These are phyloP conservation scores for Penicillium riverlandense DNA, from an alignment of 495 filamentous ascomycete genomes.

Conservation along the genomic window DNA sequence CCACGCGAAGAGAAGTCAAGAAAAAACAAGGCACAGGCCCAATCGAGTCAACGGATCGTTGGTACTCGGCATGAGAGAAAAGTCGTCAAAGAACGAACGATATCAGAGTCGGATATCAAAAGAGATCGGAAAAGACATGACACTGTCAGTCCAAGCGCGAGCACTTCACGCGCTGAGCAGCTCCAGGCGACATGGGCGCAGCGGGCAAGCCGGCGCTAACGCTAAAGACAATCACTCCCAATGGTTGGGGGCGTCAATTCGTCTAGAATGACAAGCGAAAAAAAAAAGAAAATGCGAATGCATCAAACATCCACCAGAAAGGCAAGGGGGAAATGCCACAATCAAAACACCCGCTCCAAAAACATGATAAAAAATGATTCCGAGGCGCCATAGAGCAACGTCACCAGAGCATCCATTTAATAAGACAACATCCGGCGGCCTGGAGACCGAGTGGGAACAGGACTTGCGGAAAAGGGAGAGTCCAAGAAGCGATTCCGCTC, in stretches of 20 bases:
- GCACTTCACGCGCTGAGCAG: too few relatives aligned
- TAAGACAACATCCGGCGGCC: conserved; percentile 70
- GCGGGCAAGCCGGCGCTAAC: not conserved
- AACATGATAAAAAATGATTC: conserved; percentile 14
- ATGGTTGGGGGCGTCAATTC: too few relatives aligned
- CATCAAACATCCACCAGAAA: not conserved
- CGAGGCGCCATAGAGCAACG: conserved; percentile 5
- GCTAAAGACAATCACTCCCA: not conserved
- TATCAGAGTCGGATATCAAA: conserved; percentile 15
- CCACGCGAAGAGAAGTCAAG: not conserved
- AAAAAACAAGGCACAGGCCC: not conserved
- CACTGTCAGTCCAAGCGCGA: too few relatives aligned
- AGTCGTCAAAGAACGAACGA: conserved; percentile 12
- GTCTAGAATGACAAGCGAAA: not conserved
- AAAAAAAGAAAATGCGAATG: conserved; percentile 8
- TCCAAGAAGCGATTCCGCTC: conserved; percentile 29
- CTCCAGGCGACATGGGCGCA: too few relatives aligned
- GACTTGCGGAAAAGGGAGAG: conserved; percentile 47
- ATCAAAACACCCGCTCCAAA: conserved; percentile 21
- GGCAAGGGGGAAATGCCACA: conserved; percentile 7
- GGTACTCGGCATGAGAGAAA: not conserved
- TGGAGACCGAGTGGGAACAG: conserved; percentile 47
- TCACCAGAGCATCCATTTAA: conserved; percentile 20
- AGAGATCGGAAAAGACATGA: not conserved
- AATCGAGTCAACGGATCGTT: too few relatives aligned